Base-by-base conservation (phyloP, 177 flowering plant species). In the Vitis hybrid region DNA sequence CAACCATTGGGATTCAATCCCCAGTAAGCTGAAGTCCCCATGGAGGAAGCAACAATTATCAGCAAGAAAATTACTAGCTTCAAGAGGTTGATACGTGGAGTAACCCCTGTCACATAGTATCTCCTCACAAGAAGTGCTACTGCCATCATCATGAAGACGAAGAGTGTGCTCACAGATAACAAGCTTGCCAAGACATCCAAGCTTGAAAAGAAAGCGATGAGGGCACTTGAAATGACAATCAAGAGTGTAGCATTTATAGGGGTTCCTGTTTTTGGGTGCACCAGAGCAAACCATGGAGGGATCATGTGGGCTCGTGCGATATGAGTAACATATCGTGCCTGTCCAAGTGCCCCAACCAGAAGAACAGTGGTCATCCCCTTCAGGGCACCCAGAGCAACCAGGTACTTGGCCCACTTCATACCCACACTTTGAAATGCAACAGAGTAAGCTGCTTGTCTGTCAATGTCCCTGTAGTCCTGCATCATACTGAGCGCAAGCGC, bases 341-440 rank as follows among this genome's bases (percentile, higher is more conserved):
- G 88, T 4, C 84, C 88, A 12, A 88, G 72, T 1, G 87, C 83
- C 1, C 86, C 85, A 0, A 83, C 87, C 18, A 88, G 78, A 12
- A 86, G 74, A 32, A 83, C 86, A 1, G 88, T 84, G 30, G 89
- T 86, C 89, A 88, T 86, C 18, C 89, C 89, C 63, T 88, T 84
- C 0, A 88, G 78, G 12, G 89, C 88, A 55, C 89, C 85, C 2
- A 80, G 49, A 55, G 85, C 82, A 2, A 88, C 91, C 58, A 88
- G 48, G 65, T 85, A 88, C 71, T 85, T 85, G 4, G 87, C 90
- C 92, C 88, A 88, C 6, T 77, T 81, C 89, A 84, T 79, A 14
- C 91, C 91, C 3, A 84, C 80, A 10, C 72, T 77, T 62, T 82
- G 73, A 65, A 88, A 86, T 4, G 86, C 89, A 17, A 86, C 71